A percentile compares a stretch with the other conserved stretches of the same genome.
phyloP scores from a whole-genome alignment of 352 stramenopile genomes.

The Achlya hypogyna region DNA sequence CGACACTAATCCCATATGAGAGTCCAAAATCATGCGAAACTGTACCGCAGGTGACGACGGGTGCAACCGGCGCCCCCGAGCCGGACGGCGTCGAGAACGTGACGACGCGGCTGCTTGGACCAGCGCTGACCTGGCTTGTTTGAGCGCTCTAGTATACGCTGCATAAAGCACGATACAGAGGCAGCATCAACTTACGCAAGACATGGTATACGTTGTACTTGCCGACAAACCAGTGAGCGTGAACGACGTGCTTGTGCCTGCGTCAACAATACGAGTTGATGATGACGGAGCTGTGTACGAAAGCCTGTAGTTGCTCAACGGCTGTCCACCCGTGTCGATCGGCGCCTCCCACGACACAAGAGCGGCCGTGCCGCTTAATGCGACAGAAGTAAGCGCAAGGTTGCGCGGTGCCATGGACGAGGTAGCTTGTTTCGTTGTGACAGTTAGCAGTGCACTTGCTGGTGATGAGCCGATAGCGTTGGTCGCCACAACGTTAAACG shows the following conservation, averaged over 20 bases:
- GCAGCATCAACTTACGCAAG: no score
- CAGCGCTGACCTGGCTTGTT: neutral
- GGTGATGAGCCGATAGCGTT: constrained; percentile 36
- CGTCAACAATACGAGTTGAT: neutral
- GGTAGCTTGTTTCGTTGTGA: constrained; percentile 25
- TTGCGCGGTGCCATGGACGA: constrained; percentile 29
- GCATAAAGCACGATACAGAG: no score
- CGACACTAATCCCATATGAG: neutral
- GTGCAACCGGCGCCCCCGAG: constrained; percentile 18
- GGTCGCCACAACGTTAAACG: constrained; percentile 28
- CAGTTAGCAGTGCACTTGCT: constrained; percentile 17
- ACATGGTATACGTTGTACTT: no score
- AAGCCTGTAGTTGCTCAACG: constrained; percentile 29
- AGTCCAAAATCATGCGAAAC: neutral
- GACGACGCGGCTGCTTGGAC: neutral
- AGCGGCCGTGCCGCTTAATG: constrained; percentile 23
- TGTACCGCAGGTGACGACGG: constrained; percentile 24
- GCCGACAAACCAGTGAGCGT: neutral
- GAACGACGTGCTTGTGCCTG: neutral
- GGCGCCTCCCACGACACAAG: constrained; percentile 30
- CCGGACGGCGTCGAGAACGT: constrained; percentile 20
- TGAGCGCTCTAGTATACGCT: no score
- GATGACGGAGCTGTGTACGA: constrained; percentile 10
- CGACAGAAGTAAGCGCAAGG: constrained; percentile 25
- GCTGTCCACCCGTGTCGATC: constrained; percentile 30